Conservation (phyloP, 371 early-diverging fungal genomes). For the Blastocladiella emersonii region DNA sequence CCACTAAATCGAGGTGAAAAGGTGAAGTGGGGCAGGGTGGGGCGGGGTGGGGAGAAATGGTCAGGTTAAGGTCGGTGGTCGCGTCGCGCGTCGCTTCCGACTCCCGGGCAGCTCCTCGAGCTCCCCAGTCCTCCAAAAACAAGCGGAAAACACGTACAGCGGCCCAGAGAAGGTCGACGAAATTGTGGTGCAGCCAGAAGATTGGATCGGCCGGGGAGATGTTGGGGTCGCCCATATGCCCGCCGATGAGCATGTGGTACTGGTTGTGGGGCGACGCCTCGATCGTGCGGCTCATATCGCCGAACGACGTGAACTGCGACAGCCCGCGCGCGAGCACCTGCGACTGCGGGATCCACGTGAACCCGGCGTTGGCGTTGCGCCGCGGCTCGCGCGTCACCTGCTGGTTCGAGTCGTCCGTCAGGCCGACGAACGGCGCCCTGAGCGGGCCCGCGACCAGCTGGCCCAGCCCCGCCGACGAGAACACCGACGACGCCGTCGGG, state of each 20-base stretch:
- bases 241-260: not conserved
- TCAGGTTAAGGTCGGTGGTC: no score
- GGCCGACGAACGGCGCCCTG: not conserved
- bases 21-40: no score
- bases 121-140: no score
- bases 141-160: no score
- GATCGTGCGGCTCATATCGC: not conserved
- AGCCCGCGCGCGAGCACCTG: not conserved
- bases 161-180: not conserved
- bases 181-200: not conserved
- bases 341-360: not conserved
- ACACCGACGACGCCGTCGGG: not conserved
- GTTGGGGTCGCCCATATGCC: not conserved
- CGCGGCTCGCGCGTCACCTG: not conserved
- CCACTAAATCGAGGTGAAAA: no score
- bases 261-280: not conserved
- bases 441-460: not conserved
- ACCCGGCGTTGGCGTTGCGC: not conserved
- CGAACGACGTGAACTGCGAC: not conserved
- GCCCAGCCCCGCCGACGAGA: not conserved
- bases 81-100: no score
- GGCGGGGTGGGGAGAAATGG: no score
- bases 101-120: no score
- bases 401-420: not conserved
- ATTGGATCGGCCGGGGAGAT: not conserved